Evolutionary conservation across 2,329 filamentous ascomycete species (phyloP), one percentile per base, ranked within the genome.

Genomic region (Talaromyces islandicus): DNA sequence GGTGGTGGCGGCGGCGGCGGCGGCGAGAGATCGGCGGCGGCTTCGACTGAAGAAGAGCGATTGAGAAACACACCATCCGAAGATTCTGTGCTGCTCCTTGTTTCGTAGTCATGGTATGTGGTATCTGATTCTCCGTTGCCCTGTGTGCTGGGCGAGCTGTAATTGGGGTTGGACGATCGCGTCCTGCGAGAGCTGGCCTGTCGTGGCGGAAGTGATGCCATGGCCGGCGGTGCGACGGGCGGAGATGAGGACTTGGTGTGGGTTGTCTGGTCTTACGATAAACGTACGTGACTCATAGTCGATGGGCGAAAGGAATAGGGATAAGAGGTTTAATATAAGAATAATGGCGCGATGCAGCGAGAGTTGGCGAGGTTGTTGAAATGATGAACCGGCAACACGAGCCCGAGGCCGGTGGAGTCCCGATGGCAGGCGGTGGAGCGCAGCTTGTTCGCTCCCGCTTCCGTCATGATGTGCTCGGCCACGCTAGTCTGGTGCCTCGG

Each of bases 191-290:
- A 25, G 12, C 38, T 56, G 19, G 43, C 35, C 46, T 57, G 60
- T 21, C 54, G 52, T 41, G 60, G 57, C 25, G 60, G 60, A 30
- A 62, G 54, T 54, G 60, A 62, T 53, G 60, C 60, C 60, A 62
- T 62, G 50, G 32, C 48, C 10, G 43, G 43, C 43, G 57, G 24
- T 21, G 29, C 50, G 29, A 27, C 17, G 35, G 29, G 17, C n/a
- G 30, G 46, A 12, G 48, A 50, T 25, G 19, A 25, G 24, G 25
- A 4, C 21, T 38, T 38, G 7, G 17, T 38, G 12, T 17, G 35
- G 17, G 35, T 38, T 7, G 35, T 38, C 43, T 21, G n/a, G 43
- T 24, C 19, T 46, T 11, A 46, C 11, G 43, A 46, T 9, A 21
- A 4, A 7, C 11, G 21, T 46, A 19, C 43, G 43, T 35, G 5